Evolutionary conservation across 352 stramenopile species (phyloP), one percentile per base, ranked within the genome.

Genomic region (Phytopythium helicoides): DNA sequence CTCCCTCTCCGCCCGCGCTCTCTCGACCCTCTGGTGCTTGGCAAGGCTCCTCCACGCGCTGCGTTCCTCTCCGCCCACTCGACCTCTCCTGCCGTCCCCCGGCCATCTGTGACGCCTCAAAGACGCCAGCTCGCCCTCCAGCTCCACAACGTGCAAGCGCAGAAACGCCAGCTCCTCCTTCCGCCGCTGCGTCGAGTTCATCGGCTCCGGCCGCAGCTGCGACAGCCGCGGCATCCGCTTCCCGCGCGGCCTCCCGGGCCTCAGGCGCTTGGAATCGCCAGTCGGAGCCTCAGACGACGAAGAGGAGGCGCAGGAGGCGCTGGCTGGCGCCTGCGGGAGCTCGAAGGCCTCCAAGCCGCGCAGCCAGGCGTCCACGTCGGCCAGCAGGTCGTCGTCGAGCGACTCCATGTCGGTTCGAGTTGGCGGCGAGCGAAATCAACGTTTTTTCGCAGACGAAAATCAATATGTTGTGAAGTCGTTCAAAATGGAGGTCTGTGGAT

Each of bases 91-190:
- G n/a, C n/a, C n/a, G n/a, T n/a, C n/a, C n/a, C n/a, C n/a, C n/a
- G n/a, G n/a, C n/a, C n/a, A n/a, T n/a, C 26, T 26, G 10, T n/a
- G n/a, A 10, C 44, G 44, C 48, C 46, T 46, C 22, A 54, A 35
- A 34, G 37, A 1, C n/a, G 14, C 12, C 23, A 54, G 35, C 36
- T 42, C 14, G 22, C 21, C 5, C 12, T 46, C 48, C 23, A 54
- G 19, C 23, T 45, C 48, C 34, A 2, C 21, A 6, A 19, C 23
- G 23, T 54, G 34, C 16, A 16, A 16, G 25, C 48, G 48, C 23
- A 54, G 35, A 21, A 38, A 54, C 35, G 25, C 19, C 34, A 54
- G 25, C 48, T 54, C 48, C n/a, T 54, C 36, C 36, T 50, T 50
- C 15, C 36, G 44, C 16, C 44, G 44, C 44, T 50, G 44, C 1